Evolutionary conservation across 1,139 yeast species (phyloP), one percentile per base, ranked within the genome.

Genomic region (Pichia norvegensis): DNA sequence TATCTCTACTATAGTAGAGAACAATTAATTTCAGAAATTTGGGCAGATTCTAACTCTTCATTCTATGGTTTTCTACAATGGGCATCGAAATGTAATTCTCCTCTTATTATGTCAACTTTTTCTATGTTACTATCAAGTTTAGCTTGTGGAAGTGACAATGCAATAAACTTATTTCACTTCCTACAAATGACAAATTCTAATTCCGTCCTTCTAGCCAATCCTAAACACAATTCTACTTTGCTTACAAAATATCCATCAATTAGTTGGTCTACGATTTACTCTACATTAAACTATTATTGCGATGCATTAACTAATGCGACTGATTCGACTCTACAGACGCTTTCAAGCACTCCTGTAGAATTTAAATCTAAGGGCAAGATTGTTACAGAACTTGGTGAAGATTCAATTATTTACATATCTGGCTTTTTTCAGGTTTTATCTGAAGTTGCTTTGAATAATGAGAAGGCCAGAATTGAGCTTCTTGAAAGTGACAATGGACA

Each of bases 41-140:
- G 96, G 95, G 66, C 69, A 2, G 86, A 84, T 49, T 74, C 80
- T 19, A 81, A 76, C 43, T 73, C 83, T 4, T 69, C 74, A 42
- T 65, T 79, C 2, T 73, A 78, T 56, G 97, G 96, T 0, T 90
- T 92, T 55, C 69, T 90, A 43, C 76, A 76, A 40, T 90, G 97
- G 97, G 95, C 95, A 0, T 73, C 94, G 4, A 79, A 81, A 47
- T 84, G 90, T 57, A 87, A 84, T 51, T 85, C 92, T 14, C 82
- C 94, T 7, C 69, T 88, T 46, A 87, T 90, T 68, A 77, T 87
- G 42, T 83, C 97, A 0, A 76, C 95, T 0, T 88, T 83, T 57
- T 80, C 92, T 53, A 72, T 86, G 48, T 74, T 92, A 72, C 67
- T 92, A 46, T 81, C 94, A 1, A 81, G 95, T 5, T 68, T 92